phyloP scores from a whole-genome alignment of 2,329 filamentous ascomycete genomes.

The Colletotrichum chlorophyti region DNA sequence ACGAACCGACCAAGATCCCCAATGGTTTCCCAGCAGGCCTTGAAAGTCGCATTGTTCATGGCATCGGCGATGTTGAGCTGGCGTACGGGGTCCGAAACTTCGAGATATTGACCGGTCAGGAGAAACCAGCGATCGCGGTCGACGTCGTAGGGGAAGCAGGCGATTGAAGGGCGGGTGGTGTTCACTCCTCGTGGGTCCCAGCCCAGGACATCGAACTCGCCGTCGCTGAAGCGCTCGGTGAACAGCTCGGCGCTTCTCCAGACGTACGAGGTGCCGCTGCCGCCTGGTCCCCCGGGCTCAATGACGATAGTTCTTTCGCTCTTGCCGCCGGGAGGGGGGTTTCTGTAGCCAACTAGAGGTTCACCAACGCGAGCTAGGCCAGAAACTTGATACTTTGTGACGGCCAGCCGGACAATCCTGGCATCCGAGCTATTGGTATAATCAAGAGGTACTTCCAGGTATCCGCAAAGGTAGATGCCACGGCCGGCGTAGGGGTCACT shows the following conservation, averaged over 20 bases:
- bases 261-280: conserved; percentile 50
- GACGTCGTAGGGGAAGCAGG: conserved; percentile 54
- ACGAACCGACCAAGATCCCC: conserved; percentile 55
- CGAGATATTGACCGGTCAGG: conserved; percentile 45
- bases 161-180: conserved; percentile 48
- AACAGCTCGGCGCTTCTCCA: conserved; percentile 46
- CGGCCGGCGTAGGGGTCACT: conserved; percentile 44
- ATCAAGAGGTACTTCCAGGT: conserved; percentile 55
- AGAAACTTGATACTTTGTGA: conserved; percentile 56
- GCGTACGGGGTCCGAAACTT: conserved; percentile 39
- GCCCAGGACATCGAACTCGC: conserved; percentile 54
- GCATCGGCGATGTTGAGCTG: conserved; percentile 53
- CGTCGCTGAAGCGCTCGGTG: conserved; percentile 48
- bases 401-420: conserved; percentile 53
- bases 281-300: conserved; percentile 58
- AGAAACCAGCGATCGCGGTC: conserved; percentile 55
- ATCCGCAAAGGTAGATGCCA: conserved; percentile 56
- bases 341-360: conserved; percentile 24
- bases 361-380: conserved; percentile 41
- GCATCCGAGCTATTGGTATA: conserved; percentile 51
- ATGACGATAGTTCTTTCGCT: conserved; percentile 56
- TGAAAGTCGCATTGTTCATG: conserved; percentile 52
- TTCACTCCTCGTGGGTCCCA: conserved; percentile 64
- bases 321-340: conserved; percentile 38
- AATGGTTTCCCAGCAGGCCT: conserved; percentile 48